These are phyloP conservation scores for Diaporthe citri DNA, from an alignment of 2,329 filamentous ascomycete species.

Conservation along the genomic window DNA sequence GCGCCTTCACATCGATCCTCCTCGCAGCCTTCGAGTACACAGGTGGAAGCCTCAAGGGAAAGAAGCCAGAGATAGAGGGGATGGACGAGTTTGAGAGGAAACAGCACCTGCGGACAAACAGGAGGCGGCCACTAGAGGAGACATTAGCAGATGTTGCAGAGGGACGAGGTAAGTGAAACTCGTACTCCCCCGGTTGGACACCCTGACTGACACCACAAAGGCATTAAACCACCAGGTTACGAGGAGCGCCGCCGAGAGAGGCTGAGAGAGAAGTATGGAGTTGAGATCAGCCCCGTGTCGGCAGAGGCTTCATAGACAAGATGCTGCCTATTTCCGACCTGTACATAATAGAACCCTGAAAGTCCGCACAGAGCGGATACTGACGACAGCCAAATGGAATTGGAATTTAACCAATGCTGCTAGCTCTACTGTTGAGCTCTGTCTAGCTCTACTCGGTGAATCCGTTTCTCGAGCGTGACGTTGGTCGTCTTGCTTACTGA, in stretches of 20 bases:
- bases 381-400: constrained; percentile 32
- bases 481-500: not conserved
- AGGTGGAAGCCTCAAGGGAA: constrained; percentile 68
- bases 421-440: not conserved
- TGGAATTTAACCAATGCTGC: constrained; percentile 38
- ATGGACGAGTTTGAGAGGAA: constrained; percentile 82
- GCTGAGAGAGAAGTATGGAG: constrained; percentile 88
- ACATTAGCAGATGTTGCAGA: constrained; percentile 87
- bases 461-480: not conserved
- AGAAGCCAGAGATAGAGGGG: constrained; percentile 72
- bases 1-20: constrained; percentile 65
- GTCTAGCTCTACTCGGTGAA: not conserved
- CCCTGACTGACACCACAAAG: constrained; percentile 58
- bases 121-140: constrained; percentile 81
- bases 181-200: constrained; percentile 7
- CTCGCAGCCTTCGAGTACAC: constrained; percentile 78
- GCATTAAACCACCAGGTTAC: constrained; percentile 84
- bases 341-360: constrained; percentile 40
- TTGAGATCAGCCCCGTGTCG: constrained; percentile 80
- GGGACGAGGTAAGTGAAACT: constrained; percentile 77
- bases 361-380: constrained; percentile 2
- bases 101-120: constrained; percentile 79
- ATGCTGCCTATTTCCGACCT: constrained; percentile 23
- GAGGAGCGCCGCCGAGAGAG: constrained; percentile 85
- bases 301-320: constrained; percentile 54